Base-by-base conservation (phyloP, 768 basidiomycete genomes). In the Trametes coccinea region DNA sequence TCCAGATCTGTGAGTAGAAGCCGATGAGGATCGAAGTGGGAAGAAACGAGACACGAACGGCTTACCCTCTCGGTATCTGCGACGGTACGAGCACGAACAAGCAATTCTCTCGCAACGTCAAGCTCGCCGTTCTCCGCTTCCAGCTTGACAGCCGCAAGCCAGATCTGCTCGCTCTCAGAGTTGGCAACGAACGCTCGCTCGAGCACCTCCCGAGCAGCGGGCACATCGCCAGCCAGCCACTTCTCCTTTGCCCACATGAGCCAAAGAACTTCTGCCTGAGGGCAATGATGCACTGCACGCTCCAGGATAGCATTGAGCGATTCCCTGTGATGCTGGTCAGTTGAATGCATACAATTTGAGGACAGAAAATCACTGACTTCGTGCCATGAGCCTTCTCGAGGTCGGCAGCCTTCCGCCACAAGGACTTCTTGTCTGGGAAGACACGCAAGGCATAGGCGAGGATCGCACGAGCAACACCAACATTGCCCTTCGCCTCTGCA, bases 221-320 rank as follows among this genome's bases (percentile, higher is more conserved):
- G 85, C 13, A 98, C 92, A 69, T 98, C 92, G 6, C 92, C 92
- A 10, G 81, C 78, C 14, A 93, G 71, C 96, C 96, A 99, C 72
- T 93, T 92, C 78, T 98, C 96, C 76, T 99, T 99, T 3, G 96
- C 97, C 53, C 89, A 84, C 95, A 98, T 98, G 34, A 98, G 82
- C 97, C 97, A 98, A 5, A 99, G 79, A 0, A 94, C 91, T 73
- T 98, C 96, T 1, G 95, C 95, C 66, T 95, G 93, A 0, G 96
- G 97, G 68, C 94, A 96, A 70, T 94, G 88, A 56, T 89, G 81
- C 29, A 95, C 93, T 0, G 96, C 95, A 34, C 89, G 84, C 47
- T 79, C 80, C 45, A 98, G 84, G 3, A 98, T 84, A 0, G 87
- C 87, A 69, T 95, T 87, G 31, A 97, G 80, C 44, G 89, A 86